These are phyloP conservation scores for Phyllosticta citrichinensis DNA, from an alignment of 2,329 filamentous ascomycete species.

Conservation along the genomic window DNA sequence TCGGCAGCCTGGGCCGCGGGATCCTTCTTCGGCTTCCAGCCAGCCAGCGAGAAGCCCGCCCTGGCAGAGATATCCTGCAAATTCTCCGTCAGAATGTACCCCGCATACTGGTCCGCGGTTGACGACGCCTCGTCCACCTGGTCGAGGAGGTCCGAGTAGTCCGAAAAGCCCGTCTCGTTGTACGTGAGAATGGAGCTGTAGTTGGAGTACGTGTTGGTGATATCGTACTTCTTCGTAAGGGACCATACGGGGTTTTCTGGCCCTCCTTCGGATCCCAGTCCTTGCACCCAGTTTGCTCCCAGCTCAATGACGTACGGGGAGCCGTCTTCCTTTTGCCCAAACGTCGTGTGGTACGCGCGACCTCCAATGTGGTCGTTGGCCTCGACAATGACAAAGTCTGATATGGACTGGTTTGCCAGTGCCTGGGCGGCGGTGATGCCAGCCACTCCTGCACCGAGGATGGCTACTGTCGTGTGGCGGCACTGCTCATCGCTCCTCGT, in stretches of 20 bases:
- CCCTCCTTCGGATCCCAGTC: conserved; percentile 24
- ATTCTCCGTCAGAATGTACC: conserved; percentile 47
- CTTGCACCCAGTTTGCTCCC: conserved; percentile 57
- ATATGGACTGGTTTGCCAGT: conserved; percentile 48
- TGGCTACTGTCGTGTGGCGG: conserved; percentile 22
- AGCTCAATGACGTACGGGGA: conserved; percentile 51
- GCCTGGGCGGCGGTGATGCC: conserved; percentile 57
- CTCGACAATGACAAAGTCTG: conserved; percentile 57
- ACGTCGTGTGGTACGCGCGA: conserved; percentile 47
- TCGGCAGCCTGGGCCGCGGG: conserved; percentile 50
- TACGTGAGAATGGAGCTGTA: conserved; percentile 51
- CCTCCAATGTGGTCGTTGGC: conserved; percentile 54
- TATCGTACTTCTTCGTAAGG: conserved; percentile 46
- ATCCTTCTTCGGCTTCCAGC: conserved; percentile 51
- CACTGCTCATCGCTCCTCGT: conserved; percentile 18
- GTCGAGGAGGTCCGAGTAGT: conserved; percentile 43
- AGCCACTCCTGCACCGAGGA: conserved; percentile 48
- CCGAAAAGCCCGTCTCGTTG: conserved; percentile 44
- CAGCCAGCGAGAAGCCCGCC: conserved; percentile 48
- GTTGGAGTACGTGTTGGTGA: conserved; percentile 49
- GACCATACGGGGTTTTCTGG: conserved; percentile 54
- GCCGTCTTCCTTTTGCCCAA: conserved; percentile 41
- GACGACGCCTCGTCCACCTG: conserved; percentile 40
- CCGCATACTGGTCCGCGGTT: conserved; percentile 42
- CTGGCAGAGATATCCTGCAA: conserved; percentile 53